Evolutionary conservation across 2,329 filamentous ascomycete species (phyloP).

Genomic region (Delphinella strobiligena): DNA sequence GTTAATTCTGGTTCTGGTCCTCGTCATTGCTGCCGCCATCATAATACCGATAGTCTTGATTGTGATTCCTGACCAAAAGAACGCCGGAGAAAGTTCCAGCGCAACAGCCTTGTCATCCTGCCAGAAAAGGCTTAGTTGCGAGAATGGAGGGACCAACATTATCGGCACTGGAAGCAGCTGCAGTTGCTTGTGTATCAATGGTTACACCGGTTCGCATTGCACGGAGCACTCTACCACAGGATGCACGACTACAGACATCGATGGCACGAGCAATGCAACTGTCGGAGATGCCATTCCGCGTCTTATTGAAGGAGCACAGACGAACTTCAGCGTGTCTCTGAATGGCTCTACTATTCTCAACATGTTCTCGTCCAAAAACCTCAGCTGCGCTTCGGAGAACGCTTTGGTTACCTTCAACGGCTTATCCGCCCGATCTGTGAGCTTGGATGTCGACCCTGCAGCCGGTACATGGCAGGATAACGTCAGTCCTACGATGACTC

Average conservation of each 20-base stretch:
- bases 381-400: slow-evolving; percentile 78
- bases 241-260: slow-evolving; percentile 42
- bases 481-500: slow-evolving; percentile 8
- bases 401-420: slow-evolving; percentile 76
- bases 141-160: slow-evolving; percentile 71
- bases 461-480: slow-evolving; percentile 7
- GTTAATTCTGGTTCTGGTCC: slow-evolving; percentile 50
- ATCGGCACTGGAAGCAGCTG: slow-evolving; percentile 43
- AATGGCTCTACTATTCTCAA: slow-evolving; percentile 57
- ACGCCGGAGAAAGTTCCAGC: slow-evolving; percentile 13
- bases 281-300: slow-evolving; percentile 68
- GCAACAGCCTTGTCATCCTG: slow-evolving; percentile 37
- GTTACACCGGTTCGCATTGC: slow-evolving; percentile 61
- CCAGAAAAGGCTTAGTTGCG: slow-evolving; percentile 50
- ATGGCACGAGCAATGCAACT: slow-evolving; percentile 53
- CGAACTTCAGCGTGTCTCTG: slow-evolving; percentile 66
- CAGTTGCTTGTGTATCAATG: slow-evolving; percentile 79
- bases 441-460: slow-evolving; percentile 11
- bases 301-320: slow-evolving; percentile 51
- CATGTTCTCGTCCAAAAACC: slow-evolving; percentile 60
- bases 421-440: slow-evolving; percentile 8
- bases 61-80: slow-evolving; percentile 41
- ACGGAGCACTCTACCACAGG: slow-evolving; percentile 36
- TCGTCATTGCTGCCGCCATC: slow-evolving; percentile 68
- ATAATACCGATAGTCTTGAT: slow-evolving; percentile 62